These are phyloP conservation scores for Rhododendron williamsianum DNA, from an alignment of 148 eudicot genomes.

Conservation along the genomic window DNA sequence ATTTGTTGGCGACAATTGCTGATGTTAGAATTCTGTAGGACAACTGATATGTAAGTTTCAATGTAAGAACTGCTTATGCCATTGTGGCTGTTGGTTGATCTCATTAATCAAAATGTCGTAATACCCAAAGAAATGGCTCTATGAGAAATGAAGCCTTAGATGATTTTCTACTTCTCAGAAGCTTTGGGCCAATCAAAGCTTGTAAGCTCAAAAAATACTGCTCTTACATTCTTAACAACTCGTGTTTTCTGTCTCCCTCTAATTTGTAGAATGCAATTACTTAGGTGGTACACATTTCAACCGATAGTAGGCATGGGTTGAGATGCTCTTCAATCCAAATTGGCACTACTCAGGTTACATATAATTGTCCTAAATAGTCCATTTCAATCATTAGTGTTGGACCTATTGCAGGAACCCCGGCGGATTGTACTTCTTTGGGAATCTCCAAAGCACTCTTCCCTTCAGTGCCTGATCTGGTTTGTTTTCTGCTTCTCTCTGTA, in stretches of 20 bases:
- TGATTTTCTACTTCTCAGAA: neutral
- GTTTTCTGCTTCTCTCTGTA: slow-evolving; percentile 1
- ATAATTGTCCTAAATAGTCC: neutral
- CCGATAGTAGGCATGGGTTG: neutral
- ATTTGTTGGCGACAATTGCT: neutral
- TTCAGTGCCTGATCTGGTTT: slow-evolving; percentile 78
- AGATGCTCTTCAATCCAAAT: neutral
- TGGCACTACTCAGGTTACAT: neutral
- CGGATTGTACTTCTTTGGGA: slow-evolving; percentile 92
- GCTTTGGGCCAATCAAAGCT: neutral
- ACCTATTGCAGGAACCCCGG: slow-evolving; percentile 77
- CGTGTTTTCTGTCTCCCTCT: neutral
- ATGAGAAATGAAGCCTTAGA: neutral
- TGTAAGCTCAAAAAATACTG: neutral
- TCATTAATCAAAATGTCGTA: neutral
- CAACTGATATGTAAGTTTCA: neutral
- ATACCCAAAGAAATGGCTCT: too few species aligned
- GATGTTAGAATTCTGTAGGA: neutral
- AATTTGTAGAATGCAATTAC: neutral
- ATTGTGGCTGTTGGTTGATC: neutral
- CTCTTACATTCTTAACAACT: neutral
- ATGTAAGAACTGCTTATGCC: neutral
- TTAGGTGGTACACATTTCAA: neutral
- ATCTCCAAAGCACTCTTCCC: slow-evolving; percentile 68
- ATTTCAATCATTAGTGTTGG: neutral